Percentiles rank a stretch among this genome's conserved stretches.
Evolutionary conservation across 148 eudicot species (phyloP).

Genomic region (Oxyria digyna): DNA sequence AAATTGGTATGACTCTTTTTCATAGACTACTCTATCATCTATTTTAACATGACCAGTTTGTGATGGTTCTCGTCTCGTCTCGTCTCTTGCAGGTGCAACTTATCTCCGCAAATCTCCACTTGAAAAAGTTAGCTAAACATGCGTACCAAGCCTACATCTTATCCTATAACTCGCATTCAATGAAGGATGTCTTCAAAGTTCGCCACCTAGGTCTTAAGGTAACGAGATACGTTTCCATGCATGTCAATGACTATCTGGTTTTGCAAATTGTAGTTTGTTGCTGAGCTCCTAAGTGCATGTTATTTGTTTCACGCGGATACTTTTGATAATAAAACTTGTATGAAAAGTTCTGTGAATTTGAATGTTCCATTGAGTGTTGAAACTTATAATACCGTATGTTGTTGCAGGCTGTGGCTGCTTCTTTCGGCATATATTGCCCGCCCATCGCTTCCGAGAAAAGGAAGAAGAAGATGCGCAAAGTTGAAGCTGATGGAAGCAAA

Average conservation of each 20-base stretch:
- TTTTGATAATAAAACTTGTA: too few species aligned
- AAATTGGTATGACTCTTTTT: slow-evolving; percentile 43
- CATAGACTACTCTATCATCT: background rate
- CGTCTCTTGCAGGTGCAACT: slow-evolving; percentile 51
- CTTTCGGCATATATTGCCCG: slow-evolving; percentile 73
- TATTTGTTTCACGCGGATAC: too few species aligned
- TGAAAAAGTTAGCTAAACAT: slow-evolving; percentile 88
- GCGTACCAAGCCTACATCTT: slow-evolving; percentile 72
- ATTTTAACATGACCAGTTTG: background rate
- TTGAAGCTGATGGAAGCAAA: slow-evolving; percentile 42
- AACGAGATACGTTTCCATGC: background rate
- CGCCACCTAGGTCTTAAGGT: slow-evolving; percentile 86
- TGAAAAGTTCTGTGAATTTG: too few species aligned
- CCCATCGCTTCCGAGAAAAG: slow-evolving; percentile 80
- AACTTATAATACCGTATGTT: background rate
- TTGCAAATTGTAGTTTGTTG: background rate
- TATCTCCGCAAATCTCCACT: slow-evolving; percentile 50
- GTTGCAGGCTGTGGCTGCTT: slow-evolving; percentile 74
- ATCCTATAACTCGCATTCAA: slow-evolving; percentile 83
- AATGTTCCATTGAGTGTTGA: background rate
- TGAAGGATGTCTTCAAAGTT: slow-evolving; percentile 86
- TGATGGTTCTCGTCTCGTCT: background rate
- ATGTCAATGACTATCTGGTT: background rate
- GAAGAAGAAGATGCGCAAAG: slow-evolving; percentile 46
- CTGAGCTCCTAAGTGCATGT: too few species aligned